These are phyloP conservation scores for Scedosporium boydii DNA, from an alignment of 2,329 filamentous ascomycete species.

Conservation along the genomic window DNA sequence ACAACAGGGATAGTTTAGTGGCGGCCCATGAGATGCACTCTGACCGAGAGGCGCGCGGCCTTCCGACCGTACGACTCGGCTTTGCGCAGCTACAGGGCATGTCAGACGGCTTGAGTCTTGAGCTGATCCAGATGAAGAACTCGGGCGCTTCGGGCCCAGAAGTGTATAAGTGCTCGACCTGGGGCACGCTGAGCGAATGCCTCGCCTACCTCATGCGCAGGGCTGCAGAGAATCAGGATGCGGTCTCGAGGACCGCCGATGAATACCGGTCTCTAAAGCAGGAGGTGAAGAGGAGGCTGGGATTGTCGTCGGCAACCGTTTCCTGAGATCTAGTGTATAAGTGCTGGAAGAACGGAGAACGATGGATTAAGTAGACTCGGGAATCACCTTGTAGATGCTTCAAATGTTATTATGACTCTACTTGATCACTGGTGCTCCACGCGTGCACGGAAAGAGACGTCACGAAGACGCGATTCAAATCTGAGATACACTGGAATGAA, in stretches of 20 bases:
- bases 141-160: not conserved
- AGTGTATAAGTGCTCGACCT: constrained; percentile 58
- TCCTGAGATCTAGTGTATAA: not conserved
- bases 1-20: constrained; percentile 66
- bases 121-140: constrained; percentile 29
- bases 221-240: constrained; percentile 63
- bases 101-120: constrained; percentile 82
- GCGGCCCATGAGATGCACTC: constrained; percentile 36
- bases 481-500: no score
- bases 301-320: not conserved
- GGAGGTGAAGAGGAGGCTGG: not conserved
- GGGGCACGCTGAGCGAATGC: constrained; percentile 68
- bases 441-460: no score
- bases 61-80: constrained; percentile 32
- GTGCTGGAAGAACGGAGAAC: no score
- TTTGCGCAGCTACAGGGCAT: constrained; percentile 79
- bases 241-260: constrained; percentile 51
- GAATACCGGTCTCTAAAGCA: not conserved
- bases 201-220: constrained; percentile 65
- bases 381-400: no score
- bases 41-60: not conserved
- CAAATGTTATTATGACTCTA: no score
- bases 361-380: no score
- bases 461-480: no score
- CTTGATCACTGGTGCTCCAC: no score